Evolutionary conservation across 75 land plant species (phyloP).

Genomic region (Azolla pinnata): DNA sequence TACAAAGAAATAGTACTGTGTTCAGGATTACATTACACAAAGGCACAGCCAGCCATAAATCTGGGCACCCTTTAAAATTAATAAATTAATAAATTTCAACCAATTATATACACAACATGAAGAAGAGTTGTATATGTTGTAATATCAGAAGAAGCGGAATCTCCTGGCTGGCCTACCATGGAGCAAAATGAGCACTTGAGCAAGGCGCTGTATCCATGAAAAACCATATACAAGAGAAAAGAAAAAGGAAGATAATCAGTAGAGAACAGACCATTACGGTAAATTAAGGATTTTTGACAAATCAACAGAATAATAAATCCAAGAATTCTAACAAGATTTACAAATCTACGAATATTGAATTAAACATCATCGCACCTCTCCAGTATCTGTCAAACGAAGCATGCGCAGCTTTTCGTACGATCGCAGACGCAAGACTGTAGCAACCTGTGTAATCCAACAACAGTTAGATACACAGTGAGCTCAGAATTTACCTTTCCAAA

Average conservation of each 20-base stretch:
- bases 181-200: constrained; percentile 1
- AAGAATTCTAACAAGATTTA: background rate
- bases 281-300: background rate
- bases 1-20: too few relatives aligned
- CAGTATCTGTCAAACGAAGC: constrained; percentile 67
- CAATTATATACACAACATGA: too few relatives aligned
- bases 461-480: too few relatives aligned
- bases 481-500: too few relatives aligned
- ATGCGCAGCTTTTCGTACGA: constrained; percentile 61
- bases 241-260: background rate
- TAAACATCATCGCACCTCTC: constrained; percentile 38
- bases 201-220: constrained; percentile 1
- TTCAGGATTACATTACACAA: too few relatives aligned
- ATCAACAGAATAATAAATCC: background rate
- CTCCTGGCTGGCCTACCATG: background rate
- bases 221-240: too few relatives aligned
- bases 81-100: too few relatives aligned
- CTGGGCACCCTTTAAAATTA: too few relatives aligned
- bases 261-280: background rate
- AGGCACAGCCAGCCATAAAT: too few relatives aligned
- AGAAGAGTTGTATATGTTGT: too few relatives aligned
- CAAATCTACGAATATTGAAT: background rate
- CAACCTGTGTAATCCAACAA: constrained; percentile 38
- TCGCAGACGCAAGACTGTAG: constrained; percentile 45
- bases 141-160: too few relatives aligned